A percentile compares a stretch with the other conserved stretches of the same genome.
phyloP scores from a whole-genome alignment of 805 yeast genomes.

The Clavispora asparagi region DNA sequence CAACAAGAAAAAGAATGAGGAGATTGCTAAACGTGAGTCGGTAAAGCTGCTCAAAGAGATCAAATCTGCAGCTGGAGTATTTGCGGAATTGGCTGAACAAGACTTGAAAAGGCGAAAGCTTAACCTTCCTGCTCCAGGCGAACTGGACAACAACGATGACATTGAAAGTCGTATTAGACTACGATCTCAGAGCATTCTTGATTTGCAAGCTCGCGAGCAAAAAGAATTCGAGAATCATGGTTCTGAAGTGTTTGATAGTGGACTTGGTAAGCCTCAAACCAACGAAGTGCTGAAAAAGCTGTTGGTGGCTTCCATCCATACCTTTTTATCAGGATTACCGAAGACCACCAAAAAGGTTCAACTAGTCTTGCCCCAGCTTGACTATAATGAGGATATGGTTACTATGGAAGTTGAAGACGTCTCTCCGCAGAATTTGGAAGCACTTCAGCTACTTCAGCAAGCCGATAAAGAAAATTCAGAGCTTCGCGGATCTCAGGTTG shows the following conservation, averaged over 20 bases:
- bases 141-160: slow-evolving; percentile 20
- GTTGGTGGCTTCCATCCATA: not conserved
- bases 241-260: not conserved
- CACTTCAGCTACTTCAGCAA: slow-evolving; percentile 18
- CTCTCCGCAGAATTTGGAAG: slow-evolving; percentile 11
- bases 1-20: slow-evolving; percentile 22
- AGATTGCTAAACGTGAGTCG: slow-evolving; percentile 15
- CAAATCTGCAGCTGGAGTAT: slow-evolving; percentile 20
- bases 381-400: slow-evolving; percentile 14
- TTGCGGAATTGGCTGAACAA: slow-evolving; percentile 16
- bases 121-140: slow-evolving; percentile 22
- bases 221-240: not conserved
- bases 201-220: not conserved
- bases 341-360: slow-evolving; percentile 34
- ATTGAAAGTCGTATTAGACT: slow-evolving; percentile 29
- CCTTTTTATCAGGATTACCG: slow-evolving; percentile 23
- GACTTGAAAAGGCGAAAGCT: slow-evolving; percentile 22
- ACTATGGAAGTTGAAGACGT: slow-evolving; percentile 1
- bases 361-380: slow-evolving; percentile 28
- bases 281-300: slow-evolving; percentile 1
- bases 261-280: not conserved
- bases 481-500: slow-evolving; percentile 41
- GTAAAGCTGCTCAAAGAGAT: slow-evolving; percentile 12
- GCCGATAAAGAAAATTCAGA: slow-evolving; percentile 25
- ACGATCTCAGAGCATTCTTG: not conserved